Evolutionary conservation across 164 flowering plant species (phyloP).

Genomic region (Tetrastigma voinierianum): DNA sequence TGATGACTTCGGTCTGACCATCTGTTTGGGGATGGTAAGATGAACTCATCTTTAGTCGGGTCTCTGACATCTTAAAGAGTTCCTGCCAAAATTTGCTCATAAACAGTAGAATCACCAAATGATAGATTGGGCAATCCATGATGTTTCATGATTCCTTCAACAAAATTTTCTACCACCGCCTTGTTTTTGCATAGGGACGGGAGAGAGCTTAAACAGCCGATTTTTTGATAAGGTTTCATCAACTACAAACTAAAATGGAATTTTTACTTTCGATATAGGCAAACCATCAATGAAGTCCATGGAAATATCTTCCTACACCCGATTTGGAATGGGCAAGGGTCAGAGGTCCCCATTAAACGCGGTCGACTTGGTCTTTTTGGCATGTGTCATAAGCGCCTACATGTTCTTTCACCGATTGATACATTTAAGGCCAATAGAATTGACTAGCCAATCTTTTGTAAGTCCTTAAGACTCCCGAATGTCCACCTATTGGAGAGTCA

Average conservation of each 20-base stretch:
- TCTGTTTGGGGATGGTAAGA: no score
- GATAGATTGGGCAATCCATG: background rate
- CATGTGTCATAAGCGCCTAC: background rate
- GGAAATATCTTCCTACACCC: background rate
- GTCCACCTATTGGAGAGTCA: slow-evolving; percentile 1
- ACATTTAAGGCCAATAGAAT: slow-evolving; percentile 2
- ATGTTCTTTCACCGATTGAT: background rate
- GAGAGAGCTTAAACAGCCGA: background rate
- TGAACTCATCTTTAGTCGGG: no score
- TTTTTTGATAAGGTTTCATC: background rate
- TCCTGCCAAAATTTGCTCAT: no score
- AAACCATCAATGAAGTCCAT: slow-evolving; percentile 5
- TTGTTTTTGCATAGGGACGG: no score
- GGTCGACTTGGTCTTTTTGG: background rate
- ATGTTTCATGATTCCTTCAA: background rate
- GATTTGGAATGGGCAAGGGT: background rate
- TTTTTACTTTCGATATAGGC: background rate
- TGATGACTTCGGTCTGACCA: no score
- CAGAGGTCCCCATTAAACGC: background rate
- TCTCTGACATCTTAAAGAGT: background rate
- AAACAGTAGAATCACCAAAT: no score
- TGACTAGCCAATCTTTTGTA: background rate
- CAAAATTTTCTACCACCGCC: background rate
- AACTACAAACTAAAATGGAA: background rate
- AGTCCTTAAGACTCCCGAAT: background rate